A percentile compares a stretch with the other conserved stretches of the same genome.
Evolutionary conservation across 148 eudicot genomes (phyloP).

Genomic region (Fagopyrum homotropicum): DNA sequence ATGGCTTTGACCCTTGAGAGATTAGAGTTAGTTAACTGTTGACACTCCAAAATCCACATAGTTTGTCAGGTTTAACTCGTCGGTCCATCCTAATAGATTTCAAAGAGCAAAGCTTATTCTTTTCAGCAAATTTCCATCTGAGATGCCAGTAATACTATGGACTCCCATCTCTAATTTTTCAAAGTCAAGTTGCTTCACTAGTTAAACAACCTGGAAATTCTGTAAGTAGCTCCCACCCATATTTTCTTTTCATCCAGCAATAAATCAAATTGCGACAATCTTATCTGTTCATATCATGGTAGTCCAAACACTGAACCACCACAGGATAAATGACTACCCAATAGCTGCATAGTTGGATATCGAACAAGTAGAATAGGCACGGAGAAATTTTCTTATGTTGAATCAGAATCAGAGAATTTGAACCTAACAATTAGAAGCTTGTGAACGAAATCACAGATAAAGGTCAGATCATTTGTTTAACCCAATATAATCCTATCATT

Average conservation of each 20-base stretch:
- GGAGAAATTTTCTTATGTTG: background rate
- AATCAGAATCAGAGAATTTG: background rate
- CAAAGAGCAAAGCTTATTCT: background rate
- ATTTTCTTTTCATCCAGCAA: background rate
- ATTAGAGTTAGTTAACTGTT: background rate
- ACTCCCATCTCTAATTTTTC: background rate
- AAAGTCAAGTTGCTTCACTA: background rate
- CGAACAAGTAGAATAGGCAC: background rate
- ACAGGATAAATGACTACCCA: background rate
- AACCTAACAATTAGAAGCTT: background rate
- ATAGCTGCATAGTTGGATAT: background rate
- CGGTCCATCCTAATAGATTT: background rate
- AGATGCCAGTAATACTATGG: background rate
- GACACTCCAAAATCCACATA: background rate
- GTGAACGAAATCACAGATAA: background rate
- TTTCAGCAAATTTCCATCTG: background rate
- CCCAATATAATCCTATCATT: background rate
- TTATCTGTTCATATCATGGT: background rate
- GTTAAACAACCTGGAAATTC: background rate
- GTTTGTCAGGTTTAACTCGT: background rate
- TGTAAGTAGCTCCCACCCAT: background rate
- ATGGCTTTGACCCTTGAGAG: background rate
- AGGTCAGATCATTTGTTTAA: background rate
- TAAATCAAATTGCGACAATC: background rate
- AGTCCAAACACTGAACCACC: background rate